A percentile compares a stretch with the other conserved stretches of the same genome.
phyloP scores from a whole-genome alignment of 352 stramenopile genomes.

The Phytophthora kernoviae region DNA sequence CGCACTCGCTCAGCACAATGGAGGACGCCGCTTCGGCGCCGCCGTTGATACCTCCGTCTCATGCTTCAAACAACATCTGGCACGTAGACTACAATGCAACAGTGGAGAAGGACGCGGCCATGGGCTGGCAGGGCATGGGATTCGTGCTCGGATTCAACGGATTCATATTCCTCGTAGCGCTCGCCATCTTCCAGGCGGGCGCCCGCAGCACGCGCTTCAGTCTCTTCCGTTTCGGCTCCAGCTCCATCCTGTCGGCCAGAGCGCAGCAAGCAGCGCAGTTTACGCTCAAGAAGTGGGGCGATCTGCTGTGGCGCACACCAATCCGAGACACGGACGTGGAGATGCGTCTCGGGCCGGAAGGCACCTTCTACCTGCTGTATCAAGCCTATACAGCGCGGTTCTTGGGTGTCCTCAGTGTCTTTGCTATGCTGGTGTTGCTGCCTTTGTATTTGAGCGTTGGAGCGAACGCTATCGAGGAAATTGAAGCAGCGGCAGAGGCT shows the following conservation, averaged over 20 bases:
- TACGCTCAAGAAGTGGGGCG: constrained; percentile 62
- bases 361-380: constrained; percentile 86
- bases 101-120: constrained; percentile 68
- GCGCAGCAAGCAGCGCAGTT: constrained; percentile 47
- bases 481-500: constrained; percentile 30
- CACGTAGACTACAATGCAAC: constrained; percentile 84
- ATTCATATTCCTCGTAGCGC: constrained; percentile 65
- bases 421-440: constrained; percentile 71
- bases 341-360: constrained; percentile 66
- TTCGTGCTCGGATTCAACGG: constrained; percentile 79
- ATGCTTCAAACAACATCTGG: constrained; percentile 61
- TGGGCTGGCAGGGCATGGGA: constrained; percentile 82
- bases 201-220: constrained; percentile 73
- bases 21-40: constrained; percentile 8
- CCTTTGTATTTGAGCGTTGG: constrained; percentile 74
- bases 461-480: constrained; percentile 36
- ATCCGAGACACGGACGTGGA: constrained; percentile 74
- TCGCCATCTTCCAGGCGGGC: constrained; percentile 69
- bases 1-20: constrained; percentile 3
- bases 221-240: constrained; percentile 70
- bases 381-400: constrained; percentile 78
- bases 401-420: constrained; percentile 60
- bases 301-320: constrained; percentile 73
- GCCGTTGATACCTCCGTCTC: not conserved
- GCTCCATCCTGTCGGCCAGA: constrained; percentile 44